Base-by-base conservation (phyloP, 2,329 filamentous ascomycete genomes). In the Diplodia seriata region DNA sequence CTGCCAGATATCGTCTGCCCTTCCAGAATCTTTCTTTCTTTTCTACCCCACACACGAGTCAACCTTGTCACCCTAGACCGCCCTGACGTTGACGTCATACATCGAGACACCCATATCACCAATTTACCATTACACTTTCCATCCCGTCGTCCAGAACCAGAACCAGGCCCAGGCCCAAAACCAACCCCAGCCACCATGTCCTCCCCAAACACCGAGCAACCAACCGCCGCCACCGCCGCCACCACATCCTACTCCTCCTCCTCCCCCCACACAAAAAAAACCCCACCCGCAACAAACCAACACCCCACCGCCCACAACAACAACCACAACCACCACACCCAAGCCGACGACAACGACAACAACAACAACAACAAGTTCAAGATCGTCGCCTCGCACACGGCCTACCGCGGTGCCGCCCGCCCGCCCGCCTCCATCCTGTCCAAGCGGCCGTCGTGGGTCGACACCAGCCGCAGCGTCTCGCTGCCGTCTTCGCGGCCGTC, bases 331-430 rank as follows among this genome's bases (percentile, higher is more conserved):
- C 55, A 18, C 20, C 38, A 56, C n/a, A 40, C 9, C 4, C 33
- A 20, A 5, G 18, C 18, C 26, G 51, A 40, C 54, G 31, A 56
- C 26, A 18, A 12, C 63, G 14, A 55, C 11, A 4, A 40, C 49
- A 12, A 43, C 62, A 11, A 43, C 23, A 40, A 38, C 43, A 26
- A 70, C 61, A 75, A 75, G 73, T 69, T 76, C 51, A 74, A 73
- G 49, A 72, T 72, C 14, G 70, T 72, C 14, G 70, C 70, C 33
- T 64, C 70, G 36, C 72, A 70, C 70, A 72, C 69, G 14, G 63
- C 56, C 11, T 73, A 72, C 55, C 72, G 72, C 66, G 56, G 56
- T 3, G 53, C 70, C 40, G 69, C 68, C n/a, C 68, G 57, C 51
- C 31, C 72, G 11, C 67, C 69, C 2, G 20, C 59, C 2, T 63